phyloP scores from a whole-genome alignment of 371 early-diverging fungal genomes.

The Apophysomyces variabilis region DNA sequence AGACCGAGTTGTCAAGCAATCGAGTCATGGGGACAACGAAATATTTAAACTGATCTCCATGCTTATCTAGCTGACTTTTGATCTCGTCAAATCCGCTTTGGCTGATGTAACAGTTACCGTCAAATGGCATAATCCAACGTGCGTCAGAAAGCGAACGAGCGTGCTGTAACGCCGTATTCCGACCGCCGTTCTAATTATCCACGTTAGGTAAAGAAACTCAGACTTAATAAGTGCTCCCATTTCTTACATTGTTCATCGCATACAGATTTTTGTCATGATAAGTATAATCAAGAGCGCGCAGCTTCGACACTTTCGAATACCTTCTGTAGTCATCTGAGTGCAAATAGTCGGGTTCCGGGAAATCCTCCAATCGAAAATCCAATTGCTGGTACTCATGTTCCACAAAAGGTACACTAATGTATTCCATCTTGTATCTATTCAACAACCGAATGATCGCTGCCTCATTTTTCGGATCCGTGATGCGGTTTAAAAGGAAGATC shows the following conservation, averaged over 20 bases:
- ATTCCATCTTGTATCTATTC: slow-evolving; percentile 60
- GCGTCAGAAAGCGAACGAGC: slow-evolving; percentile 59
- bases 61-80: slow-evolving; percentile 49
- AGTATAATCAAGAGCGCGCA: slow-evolving; percentile 66
- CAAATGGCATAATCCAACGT: slow-evolving; percentile 74
- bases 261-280: slow-evolving; percentile 74
- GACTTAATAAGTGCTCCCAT: not conserved
- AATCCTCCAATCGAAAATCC: slow-evolving; percentile 69
- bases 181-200: slow-evolving; percentile 64
- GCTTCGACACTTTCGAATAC: slow-evolving; percentile 65
- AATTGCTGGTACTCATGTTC: slow-evolving; percentile 60
- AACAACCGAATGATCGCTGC: slow-evolving; percentile 61
- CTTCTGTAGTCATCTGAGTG: slow-evolving; percentile 67
- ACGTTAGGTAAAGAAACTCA: slow-evolving; percentile 7
- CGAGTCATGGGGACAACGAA: slow-evolving; percentile 75
- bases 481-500: slow-evolving; percentile 70
- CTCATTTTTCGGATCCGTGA: slow-evolving; percentile 64
- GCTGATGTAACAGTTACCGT: slow-evolving; percentile 73
- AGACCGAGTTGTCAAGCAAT: slow-evolving; percentile 62
- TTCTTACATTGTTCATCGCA: slow-evolving; percentile 77
- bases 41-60: slow-evolving; percentile 61
- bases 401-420: slow-evolving; percentile 64
- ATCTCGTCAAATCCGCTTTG: slow-evolving; percentile 65
- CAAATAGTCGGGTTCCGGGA: slow-evolving; percentile 69
- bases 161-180: slow-evolving; percentile 66